Conservation (phyloP, 2,329 filamentous ascomycete genomes). For the Huntiella omanensis region DNA sequence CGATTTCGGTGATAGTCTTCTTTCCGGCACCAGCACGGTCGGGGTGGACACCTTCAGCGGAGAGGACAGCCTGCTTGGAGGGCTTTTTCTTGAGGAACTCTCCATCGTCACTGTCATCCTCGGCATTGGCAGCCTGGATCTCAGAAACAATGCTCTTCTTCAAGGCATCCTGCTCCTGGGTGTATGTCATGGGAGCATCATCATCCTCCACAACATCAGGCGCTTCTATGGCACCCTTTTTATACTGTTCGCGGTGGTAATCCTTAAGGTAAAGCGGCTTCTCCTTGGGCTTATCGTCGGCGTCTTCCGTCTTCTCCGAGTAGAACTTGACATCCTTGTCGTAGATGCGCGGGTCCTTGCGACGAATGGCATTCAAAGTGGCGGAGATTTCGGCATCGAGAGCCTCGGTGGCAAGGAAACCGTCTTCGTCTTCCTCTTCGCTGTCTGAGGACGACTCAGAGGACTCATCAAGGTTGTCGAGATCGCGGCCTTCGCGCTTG, state of each 20-base stretch:
- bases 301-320: conserved; percentile 36
- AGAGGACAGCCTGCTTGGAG: conserved; percentile 6
- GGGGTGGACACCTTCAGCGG: conserved; percentile 30
- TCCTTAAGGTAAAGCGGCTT: conserved; percentile 75
- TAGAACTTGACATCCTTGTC: conserved; percentile 68
- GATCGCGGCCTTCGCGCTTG: conserved; percentile 43
- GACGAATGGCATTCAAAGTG: conserved; percentile 70
- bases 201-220: conserved; percentile 19
- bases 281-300: conserved; percentile 32
- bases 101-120: conserved; percentile 25
- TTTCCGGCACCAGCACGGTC: conserved; percentile 32
- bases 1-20: conserved; percentile 32
- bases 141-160: conserved; percentile 62
- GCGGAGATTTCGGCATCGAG: conserved; percentile 76
- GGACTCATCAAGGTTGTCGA: conserved; percentile 19
- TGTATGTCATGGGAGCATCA: conserved; percentile 48
- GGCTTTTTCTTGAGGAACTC: conserved; percentile 14
- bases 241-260: conserved; percentile 80
- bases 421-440: conserved; percentile 80
- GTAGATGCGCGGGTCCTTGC: conserved; percentile 83
- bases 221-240: conserved; percentile 44
- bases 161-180: conserved; percentile 70
- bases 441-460: conserved; percentile 53
- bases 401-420: conserved; percentile 65
- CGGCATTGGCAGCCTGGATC: conserved; percentile 42